These are phyloP conservation scores for Diaporthe citrichinensis DNA, from an alignment of 2,329 filamentous ascomycete genomes.

Conservation along the genomic window DNA sequence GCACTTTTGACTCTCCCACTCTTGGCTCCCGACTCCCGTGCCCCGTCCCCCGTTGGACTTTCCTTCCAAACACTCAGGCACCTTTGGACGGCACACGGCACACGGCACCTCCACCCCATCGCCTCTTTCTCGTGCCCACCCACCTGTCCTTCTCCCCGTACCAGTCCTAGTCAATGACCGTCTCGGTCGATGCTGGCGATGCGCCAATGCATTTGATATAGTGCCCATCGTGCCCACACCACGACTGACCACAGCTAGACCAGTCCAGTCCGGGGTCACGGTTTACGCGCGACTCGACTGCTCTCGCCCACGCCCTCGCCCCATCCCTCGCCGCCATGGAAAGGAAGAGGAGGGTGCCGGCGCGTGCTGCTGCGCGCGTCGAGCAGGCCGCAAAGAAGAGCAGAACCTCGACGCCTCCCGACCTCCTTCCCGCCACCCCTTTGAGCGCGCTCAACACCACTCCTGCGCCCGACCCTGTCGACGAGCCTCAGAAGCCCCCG, in stretches of 20 bases:
- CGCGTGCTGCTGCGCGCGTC: conserved; percentile 72
- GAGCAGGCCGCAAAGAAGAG: conserved; percentile 72
- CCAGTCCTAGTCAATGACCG: conserved; percentile 34
- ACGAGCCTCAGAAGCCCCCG: conserved; percentile 44
- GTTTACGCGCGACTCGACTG: neutral
- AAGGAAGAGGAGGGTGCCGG: conserved; percentile 75
- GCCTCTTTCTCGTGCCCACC: conserved; percentile 7
- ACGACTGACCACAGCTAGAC: conserved; percentile 6
- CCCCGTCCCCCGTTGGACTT: conserved; percentile 4
- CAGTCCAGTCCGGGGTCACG: conserved; percentile 13
- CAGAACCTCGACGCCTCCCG: conserved; percentile 69
- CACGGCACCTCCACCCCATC: conserved; percentile 21
- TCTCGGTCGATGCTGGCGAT: conserved; percentile 30
- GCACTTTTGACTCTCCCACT: neutral
- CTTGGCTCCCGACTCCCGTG: conserved; percentile 25
- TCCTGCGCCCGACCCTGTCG: conserved; percentile 51
- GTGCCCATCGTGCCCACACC: conserved; percentile 16
- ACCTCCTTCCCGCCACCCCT: conserved; percentile 63
- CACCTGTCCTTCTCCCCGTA: neutral
- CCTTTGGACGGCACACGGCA: conserved; percentile 1
- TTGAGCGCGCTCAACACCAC: conserved; percentile 49
- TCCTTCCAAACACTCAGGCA: conserved; percentile 5
- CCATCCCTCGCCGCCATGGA: conserved; percentile 63
- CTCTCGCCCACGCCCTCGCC: neutral
- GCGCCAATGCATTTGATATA: conserved; percentile 37